Evolutionary conservation across 257 asterid species (phyloP).

Genomic region (Schizonepeta tenuifolia): DNA sequence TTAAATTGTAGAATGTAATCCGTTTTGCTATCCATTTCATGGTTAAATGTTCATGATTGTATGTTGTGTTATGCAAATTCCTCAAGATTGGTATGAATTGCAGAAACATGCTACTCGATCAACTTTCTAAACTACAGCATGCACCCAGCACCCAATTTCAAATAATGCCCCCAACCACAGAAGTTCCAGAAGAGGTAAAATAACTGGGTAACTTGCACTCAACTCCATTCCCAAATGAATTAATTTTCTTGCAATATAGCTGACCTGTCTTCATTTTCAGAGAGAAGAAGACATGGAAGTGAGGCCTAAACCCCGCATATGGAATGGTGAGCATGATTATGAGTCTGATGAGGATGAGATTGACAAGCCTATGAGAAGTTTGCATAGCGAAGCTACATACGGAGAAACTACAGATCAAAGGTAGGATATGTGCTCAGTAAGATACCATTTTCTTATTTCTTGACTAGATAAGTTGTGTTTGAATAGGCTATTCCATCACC

Average conservation of each 20-base stretch:
- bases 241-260: conserved; percentile 20
- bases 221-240: neutral
- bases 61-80: conserved; percentile 5
- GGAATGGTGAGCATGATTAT: conserved; percentile 73
- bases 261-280: conserved; percentile 45
- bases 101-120: conserved; percentile 80
- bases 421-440: conserved; percentile 39
- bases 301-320: conserved; percentile 82
- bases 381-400: conserved; percentile 41
- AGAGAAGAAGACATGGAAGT: conserved; percentile 75
- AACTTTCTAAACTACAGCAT: conserved; percentile 71
- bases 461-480: conserved; percentile 5
- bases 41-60: neutral
- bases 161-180: conserved; percentile 60
- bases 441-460: conserved; percentile 9
- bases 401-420: conserved; percentile 48
- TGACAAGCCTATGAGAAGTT: conserved; percentile 54
- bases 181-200: conserved; percentile 80
- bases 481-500: neutral
- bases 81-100: conserved; percentile 36
- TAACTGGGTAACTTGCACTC: neutral
- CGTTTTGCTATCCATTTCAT: neutral
- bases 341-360: conserved; percentile 78
- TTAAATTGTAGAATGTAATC: neutral
- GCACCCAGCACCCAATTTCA: conserved; percentile 88